Evolutionary conservation across 1,284 basidiomycete species (phyloP), one percentile per base, ranked within the genome.

Genomic region (Hemileia vastatrix): DNA sequence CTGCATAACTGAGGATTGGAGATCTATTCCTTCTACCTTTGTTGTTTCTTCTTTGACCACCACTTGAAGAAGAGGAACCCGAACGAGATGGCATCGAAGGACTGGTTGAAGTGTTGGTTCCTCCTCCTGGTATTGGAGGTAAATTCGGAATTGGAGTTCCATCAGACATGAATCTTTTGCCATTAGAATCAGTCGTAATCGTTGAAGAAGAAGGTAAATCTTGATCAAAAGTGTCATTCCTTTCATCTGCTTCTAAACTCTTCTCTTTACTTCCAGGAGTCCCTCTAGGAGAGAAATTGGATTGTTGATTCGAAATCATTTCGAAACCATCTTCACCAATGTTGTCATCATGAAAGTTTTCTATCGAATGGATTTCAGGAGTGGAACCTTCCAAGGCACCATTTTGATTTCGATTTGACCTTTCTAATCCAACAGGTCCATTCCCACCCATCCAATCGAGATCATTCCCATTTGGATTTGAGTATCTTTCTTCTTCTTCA

Each of bases 141-240:
- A 70, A 67, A 54, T 69, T 70, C 45, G 69, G 69, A 4, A 69
- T 45, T 18, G 65, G 23, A 1, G 68, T 69, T 2, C 68, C 69
- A 44, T 70, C 69, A 1, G 64, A 65, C 53, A 24, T 65, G 57
- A 24, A 65, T 57, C 36, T 40, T 15, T 15, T 40, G 36, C 8
- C 9, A 40, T 15, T 15, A 40, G 36, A 40, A 15, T 15, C 36
- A 40, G 36, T 40, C 36, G 36, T 15, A 40, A 15, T 40, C 9
- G 11, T 40, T 40, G 36, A 40, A 40, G 36, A 40, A 40, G 36
- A 40, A 40, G 36, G 36, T 40, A 40, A 15, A 40, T 40, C 36
- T 40, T 40, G 36, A 40, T 9, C 15, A 15, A 40, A 40, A 40
- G 36, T 11, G 36, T 40, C 36, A 9, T 11, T 40, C 15, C 36